phyloP scores from a whole-genome alignment of 192 early-diverging fungal species.

The Backusella westeae region DNA sequence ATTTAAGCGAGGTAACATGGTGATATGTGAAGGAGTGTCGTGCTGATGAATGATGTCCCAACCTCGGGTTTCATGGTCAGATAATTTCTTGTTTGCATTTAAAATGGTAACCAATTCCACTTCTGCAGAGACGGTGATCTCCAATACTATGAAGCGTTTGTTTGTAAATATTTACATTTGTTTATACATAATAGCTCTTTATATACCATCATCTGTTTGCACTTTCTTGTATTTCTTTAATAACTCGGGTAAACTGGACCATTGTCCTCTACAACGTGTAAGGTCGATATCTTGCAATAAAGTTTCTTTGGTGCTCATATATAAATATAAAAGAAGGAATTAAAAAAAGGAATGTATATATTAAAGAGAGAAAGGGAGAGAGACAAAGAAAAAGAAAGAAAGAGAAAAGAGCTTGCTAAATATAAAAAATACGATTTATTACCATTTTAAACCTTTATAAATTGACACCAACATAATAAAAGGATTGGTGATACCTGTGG shows the following conservation, averaged over 20 bases:
- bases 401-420: neutral
- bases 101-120: neutral
- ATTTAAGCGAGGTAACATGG: neutral
- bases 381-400: neutral
- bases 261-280: slow-evolving; percentile 19
- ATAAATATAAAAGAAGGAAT: neutral
- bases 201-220: slow-evolving; percentile 41
- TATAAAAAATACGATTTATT: too few relatives aligned
- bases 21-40: neutral
- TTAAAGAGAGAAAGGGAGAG: neutral
- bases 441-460: too few relatives aligned
- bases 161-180: neutral
- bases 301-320: neutral
- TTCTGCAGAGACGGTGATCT: slow-evolving; percentile 1
- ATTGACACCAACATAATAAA: neutral
- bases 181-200: neutral
- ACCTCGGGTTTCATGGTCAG: neutral
- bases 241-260: slow-evolving; percentile 41
- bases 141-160: neutral
- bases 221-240: slow-evolving; percentile 46
- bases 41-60: slow-evolving; percentile 14
- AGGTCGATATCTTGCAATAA: neutral
- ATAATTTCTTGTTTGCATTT: slow-evolving; percentile 2
- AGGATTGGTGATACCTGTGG: neutral
- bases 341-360: neutral